Evolutionary conservation across 1,284 basidiomycete genomes (phyloP).

Genomic region (Testicularia cyperi): DNA sequence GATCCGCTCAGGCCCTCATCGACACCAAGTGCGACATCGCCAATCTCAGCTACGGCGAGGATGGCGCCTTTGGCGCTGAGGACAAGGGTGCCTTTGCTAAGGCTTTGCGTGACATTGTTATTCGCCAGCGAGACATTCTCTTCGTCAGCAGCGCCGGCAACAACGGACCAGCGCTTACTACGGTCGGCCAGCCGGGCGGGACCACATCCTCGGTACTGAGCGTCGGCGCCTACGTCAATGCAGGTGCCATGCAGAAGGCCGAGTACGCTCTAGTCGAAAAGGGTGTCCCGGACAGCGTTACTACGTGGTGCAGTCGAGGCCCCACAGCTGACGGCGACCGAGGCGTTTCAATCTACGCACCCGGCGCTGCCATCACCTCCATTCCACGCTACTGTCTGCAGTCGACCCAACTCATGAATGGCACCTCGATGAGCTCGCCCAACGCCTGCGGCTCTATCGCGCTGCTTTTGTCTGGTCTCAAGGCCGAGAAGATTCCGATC

Average conservation of each 20-base stretch:
- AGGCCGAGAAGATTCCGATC: conserved; percentile 54
- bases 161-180: conserved; percentile 60
- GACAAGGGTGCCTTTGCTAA: conserved; percentile 58
- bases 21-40: conserved; percentile 58
- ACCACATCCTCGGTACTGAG: conserved; percentile 57
- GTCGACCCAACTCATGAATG: conserved; percentile 59
- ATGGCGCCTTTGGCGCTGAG: conserved; percentile 56
- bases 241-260: conserved; percentile 59
- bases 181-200: conserved; percentile 59
- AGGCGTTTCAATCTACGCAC: conserved; percentile 59
- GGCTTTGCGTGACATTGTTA: conserved; percentile 50
- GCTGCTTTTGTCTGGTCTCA: conserved; percentile 57
- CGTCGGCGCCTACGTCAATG: conserved; percentile 60
- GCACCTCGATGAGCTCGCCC: conserved; percentile 60
- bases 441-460: conserved; percentile 58
- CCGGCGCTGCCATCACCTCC: conserved; percentile 60
- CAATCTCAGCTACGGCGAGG: conserved; percentile 61
- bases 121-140: conserved; percentile 53
- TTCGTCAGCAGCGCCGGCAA: conserved; percentile 58
- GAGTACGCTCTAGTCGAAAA: conserved; percentile 60
- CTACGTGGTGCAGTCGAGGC: conserved; percentile 61
- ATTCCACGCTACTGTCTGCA: conserved; percentile 60
- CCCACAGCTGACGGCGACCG: conserved; percentile 56
- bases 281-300: conserved; percentile 54
- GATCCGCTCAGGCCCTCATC: conserved; percentile 59